Base-by-base conservation (phyloP, 148 eudicot genomes). In the Persicaria tinctoria region DNA sequence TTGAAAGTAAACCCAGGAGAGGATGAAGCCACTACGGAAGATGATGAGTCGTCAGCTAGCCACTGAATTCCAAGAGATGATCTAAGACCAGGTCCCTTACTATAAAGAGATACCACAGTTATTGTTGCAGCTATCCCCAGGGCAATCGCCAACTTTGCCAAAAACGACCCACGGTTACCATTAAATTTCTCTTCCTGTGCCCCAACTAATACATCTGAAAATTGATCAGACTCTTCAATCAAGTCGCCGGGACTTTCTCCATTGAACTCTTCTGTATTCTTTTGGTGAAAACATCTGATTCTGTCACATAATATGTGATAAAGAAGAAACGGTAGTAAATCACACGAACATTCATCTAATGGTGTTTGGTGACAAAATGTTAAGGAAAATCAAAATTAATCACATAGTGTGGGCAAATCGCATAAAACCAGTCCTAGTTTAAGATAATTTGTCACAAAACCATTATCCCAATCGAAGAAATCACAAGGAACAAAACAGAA, bases 61-160 rank as follows among this genome's bases (percentile, higher is more conserved):
- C 69, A 75, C 62, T 83, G 86, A 75, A 83, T 78, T 73, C 87
- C 89, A 86, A 80, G 75, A 17, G 88, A 73, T 44, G 92, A 80
- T 75, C 87, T 89, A 75, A 72, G 73, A 77, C 77, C 75, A 68
- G 83, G 79, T 53, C 81, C 79, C 82, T 84, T 91, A 76, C 89
- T 38, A 73, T 74, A 64, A 76, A 91, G 68, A 62, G 94, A 93
- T 51, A 91, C 23, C 51, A 89, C 48, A 41, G 98, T 89, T 51
- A 89, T 59, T 5, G 88, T 87, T 73, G 83, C 88, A 82, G 92
- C 97, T 85, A 93, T 63, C 51, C 94, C 97, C 48, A 91, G 73
- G 69, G 78, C 84, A 82, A 89, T 86, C 46, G 91, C 94, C 74
- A 93, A 76, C 78, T 81, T 91, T 44, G 82, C 87, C 78, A 88